Conservation (phyloP, 1,284 basidiomycete genomes). For the Mixia osmundae region DNA sequence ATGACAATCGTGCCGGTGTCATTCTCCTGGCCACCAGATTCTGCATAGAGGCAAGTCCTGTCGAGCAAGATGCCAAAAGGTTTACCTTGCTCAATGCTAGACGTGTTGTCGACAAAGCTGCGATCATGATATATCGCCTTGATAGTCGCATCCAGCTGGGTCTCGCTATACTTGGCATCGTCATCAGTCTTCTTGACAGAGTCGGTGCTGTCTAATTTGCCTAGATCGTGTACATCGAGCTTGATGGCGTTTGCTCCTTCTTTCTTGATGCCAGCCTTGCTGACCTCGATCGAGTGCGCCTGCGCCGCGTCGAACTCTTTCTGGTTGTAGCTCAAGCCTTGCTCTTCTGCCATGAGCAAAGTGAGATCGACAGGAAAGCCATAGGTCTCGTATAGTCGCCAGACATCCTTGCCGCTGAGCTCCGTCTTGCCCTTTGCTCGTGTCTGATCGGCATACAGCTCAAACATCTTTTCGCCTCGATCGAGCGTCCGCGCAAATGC, state of each 20-base stretch:
- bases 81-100: conserved; percentile 32
- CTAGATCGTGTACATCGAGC: conserved; percentile 89
- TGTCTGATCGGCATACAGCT: conserved; percentile 57
- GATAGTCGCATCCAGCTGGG: conserved; percentile 49
- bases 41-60: conserved; percentile 91
- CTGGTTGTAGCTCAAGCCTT: conserved; percentile 63
- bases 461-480: conserved; percentile 89
- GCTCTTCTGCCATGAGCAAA: conserved; percentile 88
- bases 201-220: conserved; percentile 53
- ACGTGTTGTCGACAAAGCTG: conserved; percentile 46
- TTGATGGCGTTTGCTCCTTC: conserved; percentile 44
- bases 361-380: conserved; percentile 96
- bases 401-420: conserved; percentile 77
- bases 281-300: conserved; percentile 67
- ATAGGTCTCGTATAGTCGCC: conserved; percentile 94
- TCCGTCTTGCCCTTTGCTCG: conserved; percentile 38
- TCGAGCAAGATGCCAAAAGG: conserved; percentile 75
- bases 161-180: conserved; percentile 61
- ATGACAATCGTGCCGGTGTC: conserved; percentile 88
- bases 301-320: conserved; percentile 76
- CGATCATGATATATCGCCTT: conserved; percentile 71
- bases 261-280: conserved; percentile 49
- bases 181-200: conserved; percentile 85
- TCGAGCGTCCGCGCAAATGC: conserved; percentile 91
- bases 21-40: conserved; percentile 89